A percentile compares a stretch with the other conserved stretches of the same genome.
Conservation (phyloP, 192 early-diverging fungal genomes). For the Coemansia sp. region DNA sequence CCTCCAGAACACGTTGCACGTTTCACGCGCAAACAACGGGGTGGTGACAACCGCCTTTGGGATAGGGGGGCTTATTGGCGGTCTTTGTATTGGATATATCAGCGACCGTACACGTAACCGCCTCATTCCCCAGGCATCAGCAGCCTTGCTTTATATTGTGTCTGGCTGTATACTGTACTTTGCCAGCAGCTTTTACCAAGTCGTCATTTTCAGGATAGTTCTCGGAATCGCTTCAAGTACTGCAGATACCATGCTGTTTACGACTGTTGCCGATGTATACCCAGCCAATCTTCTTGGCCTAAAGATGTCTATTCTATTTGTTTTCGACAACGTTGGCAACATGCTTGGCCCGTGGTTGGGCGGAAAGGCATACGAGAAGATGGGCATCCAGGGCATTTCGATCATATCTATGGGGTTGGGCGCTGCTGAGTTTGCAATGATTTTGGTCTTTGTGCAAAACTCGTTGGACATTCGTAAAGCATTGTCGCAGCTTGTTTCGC, state of each 20-base stretch:
- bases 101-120: constrained; percentile 50
- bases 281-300: constrained; percentile 45
- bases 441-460: constrained; percentile 45
- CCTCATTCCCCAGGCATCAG: constrained; percentile 23
- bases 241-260: constrained; percentile 51
- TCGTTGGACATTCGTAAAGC: constrained; percentile 37
- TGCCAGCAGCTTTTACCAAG: constrained; percentile 35
- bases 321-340: constrained; percentile 52
- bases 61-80: constrained; percentile 39
- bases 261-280: constrained; percentile 52
- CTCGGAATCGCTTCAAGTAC: constrained; percentile 46
- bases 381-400: constrained; percentile 49
- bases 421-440: constrained; percentile 23
- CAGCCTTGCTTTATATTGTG: constrained; percentile 31
- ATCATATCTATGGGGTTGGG: constrained; percentile 41
- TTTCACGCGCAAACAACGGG: constrained; percentile 43
- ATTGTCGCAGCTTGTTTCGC: neutral
- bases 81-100: constrained; percentile 34
- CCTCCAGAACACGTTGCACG: constrained; percentile 31
- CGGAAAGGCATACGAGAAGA: constrained; percentile 40
- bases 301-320: constrained; percentile 46
- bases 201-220: constrained; percentile 39
- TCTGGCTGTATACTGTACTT: constrained; percentile 36
- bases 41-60: constrained; percentile 49
- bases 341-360: constrained; percentile 49